Evolutionary conservation across 2,329 filamentous ascomycete species (phyloP).

Genomic region (Calonectria honghensis): DNA sequence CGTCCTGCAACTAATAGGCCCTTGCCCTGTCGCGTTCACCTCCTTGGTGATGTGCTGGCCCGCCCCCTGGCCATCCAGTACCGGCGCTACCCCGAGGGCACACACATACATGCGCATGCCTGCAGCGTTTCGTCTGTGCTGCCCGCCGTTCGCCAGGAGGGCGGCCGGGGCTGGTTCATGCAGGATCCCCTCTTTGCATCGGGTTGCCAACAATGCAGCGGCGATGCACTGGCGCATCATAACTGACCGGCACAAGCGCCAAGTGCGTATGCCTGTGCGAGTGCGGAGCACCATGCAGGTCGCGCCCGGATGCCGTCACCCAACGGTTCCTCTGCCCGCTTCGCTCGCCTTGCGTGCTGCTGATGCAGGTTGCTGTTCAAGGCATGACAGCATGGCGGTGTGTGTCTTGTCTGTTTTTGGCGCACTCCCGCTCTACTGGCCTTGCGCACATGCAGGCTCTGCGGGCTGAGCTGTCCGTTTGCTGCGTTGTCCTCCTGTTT

Average conservation of each 20-base stretch:
- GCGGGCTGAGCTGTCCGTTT: constrained; percentile 55
- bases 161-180: constrained; percentile 55
- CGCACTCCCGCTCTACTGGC: constrained; percentile 45
- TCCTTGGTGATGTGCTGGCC: constrained; percentile 51
- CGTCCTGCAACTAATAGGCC: constrained; percentile 57
- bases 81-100: constrained; percentile 37
- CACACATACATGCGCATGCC: constrained; percentile 33
- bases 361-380: constrained; percentile 50
- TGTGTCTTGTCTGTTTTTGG: constrained; percentile 45
- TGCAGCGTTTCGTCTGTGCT: constrained; percentile 45
- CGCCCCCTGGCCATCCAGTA: constrained; percentile 42
- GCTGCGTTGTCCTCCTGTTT: constrained; percentile 52
- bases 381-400: constrained; percentile 52
- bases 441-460: constrained; percentile 50
- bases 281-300: constrained; percentile 49
- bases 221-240: constrained; percentile 49
- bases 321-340: constrained; percentile 53
- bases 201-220: constrained; percentile 53
- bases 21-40: constrained; percentile 47
- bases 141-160: constrained; percentile 45
- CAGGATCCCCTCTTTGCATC: constrained; percentile 54
- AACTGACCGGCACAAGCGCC: constrained; percentile 47
- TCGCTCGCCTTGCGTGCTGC: constrained; percentile 50
- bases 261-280: constrained; percentile 28
- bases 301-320: constrained; percentile 48